Base-by-base conservation (phyloP, 2,329 filamentous ascomycete species). In the Botrytis fragariae region DNA sequence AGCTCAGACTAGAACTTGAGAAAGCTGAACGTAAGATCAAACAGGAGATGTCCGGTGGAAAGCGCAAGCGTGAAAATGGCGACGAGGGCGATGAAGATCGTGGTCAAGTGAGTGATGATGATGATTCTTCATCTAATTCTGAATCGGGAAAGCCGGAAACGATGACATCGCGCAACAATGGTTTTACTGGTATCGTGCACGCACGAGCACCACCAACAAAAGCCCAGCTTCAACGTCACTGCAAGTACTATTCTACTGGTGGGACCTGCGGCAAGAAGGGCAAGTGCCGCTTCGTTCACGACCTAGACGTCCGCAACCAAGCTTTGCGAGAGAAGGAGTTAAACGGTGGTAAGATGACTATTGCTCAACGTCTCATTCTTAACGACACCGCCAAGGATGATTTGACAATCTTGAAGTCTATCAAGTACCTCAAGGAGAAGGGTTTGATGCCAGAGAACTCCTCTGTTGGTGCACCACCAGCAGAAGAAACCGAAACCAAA, bases 221-320 rank as follows among this genome's bases (percentile, higher is more conserved):
- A 81, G 89, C 89, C 68, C 89, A 91, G 78, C 86, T 90, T 60
- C 86, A 87, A 69, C 89, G 87, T 76, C 89, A 91, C 79, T 92
- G 90, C 87, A 92, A 92, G 82, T 92, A 92, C 81, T 92, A 88
- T 80, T 90, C 89, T 57, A 91, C 89, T 70, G 90, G 90, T 77
- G 90, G 90, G 74, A 90, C 85, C 73, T 92, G 90, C 82, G 90
- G 89, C 70, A 92, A 92, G 86, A 91, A 91, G 87, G 88, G 89
- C 88, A 91, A 91, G 89, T 92, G 90, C 84, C 90, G 90, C 83
- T 92, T 92, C 83, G 88, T 91, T 76, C 90, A 92, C 81, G 90
- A 92, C 80, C 86, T 87, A 29, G 86, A 87, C 75, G 87, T 90
- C 73, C 86, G 90, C 77, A 88, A 90, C 78, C 88, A 88, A 76